Evolutionary conservation across 768 basidiomycete genomes (phyloP), one percentile per base, ranked within the genome.

Genomic region (Rhodotorula toruloides): DNA sequence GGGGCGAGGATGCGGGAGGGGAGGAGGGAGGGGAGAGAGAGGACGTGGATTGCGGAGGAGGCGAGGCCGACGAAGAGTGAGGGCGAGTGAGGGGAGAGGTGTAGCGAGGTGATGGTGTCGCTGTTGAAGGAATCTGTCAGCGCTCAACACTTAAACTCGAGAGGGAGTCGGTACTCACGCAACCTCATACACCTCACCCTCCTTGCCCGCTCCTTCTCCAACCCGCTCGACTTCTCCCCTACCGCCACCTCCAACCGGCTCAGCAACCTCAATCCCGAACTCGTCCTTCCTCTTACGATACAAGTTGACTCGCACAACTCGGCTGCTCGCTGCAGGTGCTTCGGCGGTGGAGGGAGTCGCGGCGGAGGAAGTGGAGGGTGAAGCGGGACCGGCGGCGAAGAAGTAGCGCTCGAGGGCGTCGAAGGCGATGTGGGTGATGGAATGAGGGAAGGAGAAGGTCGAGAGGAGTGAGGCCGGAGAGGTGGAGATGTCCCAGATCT

Each of bases 11-110:
- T 87, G 52, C 92, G 87, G 34, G 96, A 79, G 36, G 86, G 84
- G 75, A 98, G 93, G 74, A 92, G 90, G 0, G 94, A 94, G 3
- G 90, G 85, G 37, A 94, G 83, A 68, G 96, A 89, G 76, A 92
- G 91, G 44, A 91, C 77, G 63, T 90, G 83, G 55, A 97, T 83
- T 19, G 91, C 91, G 12, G 61, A 29, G 3, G 82, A 77, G 4
- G 82, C 76, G 0, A 91, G 93, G 29, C 94, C 92, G 39, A 85
- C 84, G n/a, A 98, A 78, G 17, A 99, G 84, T 48, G 87, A 81
- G 4, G 89, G 83, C 0, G 85, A 84, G 17, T 87, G 88, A 32
- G 89, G 73, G 0, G 94, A 96, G 53, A 94, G 84, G 9, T 86
- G 77, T 21, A 97, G 79, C 2, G 85, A 78, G 12, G 87, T 86